Evolutionary conservation across 2,329 filamentous ascomycete species (phyloP), one percentile per base, ranked within the genome.

Genomic region (Alternaria consortialis): DNA sequence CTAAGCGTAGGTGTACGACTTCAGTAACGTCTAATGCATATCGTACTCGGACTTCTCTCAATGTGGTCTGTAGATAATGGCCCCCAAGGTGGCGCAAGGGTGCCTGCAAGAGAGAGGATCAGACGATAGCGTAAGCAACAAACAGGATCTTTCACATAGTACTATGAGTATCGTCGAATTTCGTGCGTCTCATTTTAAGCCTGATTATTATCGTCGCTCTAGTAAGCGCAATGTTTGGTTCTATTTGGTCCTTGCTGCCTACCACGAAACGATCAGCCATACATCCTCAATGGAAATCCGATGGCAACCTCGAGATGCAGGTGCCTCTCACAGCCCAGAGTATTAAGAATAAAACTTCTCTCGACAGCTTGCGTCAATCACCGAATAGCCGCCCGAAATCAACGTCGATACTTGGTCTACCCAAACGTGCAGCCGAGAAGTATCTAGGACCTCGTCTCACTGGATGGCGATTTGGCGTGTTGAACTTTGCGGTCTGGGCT

Each of bases 401-500:
- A n/a, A 2, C 2, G 12, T 34, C 46, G 12, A 25, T 48, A 36
- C 7, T 48, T 12, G 31, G 31, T 2, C 29, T 12, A 34, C 5
- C 2, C 17, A 11, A 23, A 7, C 46, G 17, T 48, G 34, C 15
- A 7, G 34, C 29, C 5, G 11, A 57, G 17, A 46, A n/a, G 12
- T 32, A 47, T 11, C n/a, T 64, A 34, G 62, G 56, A 8, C 23
- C 51, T 34, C 62, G 52, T 7, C 57, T 62, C 32, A 46, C 60
- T 15, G 62, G 64, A 4, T 69, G 67, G 67, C 51, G 65, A 53
- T 64, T 63, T 27, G 61, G 67, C n/a, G 63, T 61, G 2, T 39
- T 68, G 12, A 58, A 57, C 43, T 66, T 67, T 15, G 63, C 60
- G 9, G 3, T 58, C 0, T 60, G 54, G 43, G 55, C 61, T 7